Percentiles rank a stretch among this genome's conserved stretches.
phyloP scores from a whole-genome alignment of 352 stramenopile genomes.

The Globisporangium canariense region DNA sequence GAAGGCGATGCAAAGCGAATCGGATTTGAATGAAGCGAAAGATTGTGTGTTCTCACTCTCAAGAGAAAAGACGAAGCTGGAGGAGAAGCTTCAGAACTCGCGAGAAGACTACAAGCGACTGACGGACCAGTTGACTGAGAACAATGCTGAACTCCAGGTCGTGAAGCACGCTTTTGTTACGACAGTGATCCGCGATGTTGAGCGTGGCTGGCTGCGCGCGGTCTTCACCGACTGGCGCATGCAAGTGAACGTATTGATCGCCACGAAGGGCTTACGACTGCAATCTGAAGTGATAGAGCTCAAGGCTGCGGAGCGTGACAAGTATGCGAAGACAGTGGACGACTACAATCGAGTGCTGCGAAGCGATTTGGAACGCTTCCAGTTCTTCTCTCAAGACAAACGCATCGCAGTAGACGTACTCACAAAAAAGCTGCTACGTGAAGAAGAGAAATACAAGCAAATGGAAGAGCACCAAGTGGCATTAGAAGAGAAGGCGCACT shows the following conservation, averaged over 20 bases:
- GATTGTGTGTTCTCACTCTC: conserved; percentile 73
- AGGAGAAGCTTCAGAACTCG: conserved; percentile 46
- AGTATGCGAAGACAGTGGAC: conserved; percentile 60
- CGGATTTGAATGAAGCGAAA: conserved; percentile 50
- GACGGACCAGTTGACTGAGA: conserved; percentile 39
- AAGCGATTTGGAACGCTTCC: conserved; percentile 67
- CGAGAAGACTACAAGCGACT: conserved; percentile 32
- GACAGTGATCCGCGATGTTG: conserved; percentile 41
- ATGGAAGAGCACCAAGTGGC: conserved; percentile 57
- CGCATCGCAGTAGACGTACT: conserved; percentile 71
- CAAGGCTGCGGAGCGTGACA: conserved; percentile 52
- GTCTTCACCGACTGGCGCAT: conserved; percentile 48
- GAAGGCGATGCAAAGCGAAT: conserved; percentile 25
- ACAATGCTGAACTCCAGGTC: conserved; percentile 49
- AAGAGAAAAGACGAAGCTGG: conserved; percentile 51
- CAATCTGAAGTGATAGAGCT: conserved; percentile 53
- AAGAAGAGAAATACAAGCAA: conserved; percentile 58
- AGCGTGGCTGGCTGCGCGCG: conserved; percentile 37
- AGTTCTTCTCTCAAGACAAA: conserved; percentile 81
- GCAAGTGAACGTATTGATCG: conserved; percentile 28
- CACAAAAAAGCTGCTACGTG: conserved; percentile 67
- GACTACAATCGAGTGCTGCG: conserved; percentile 74
- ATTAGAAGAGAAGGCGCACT: conserved; percentile 46
- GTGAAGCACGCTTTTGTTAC: conserved; percentile 71
- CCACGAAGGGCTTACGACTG: conserved; percentile 43